Evolutionary conservation across 2,329 filamentous ascomycete species (phyloP).

Genomic region (Nakataea oryzae): DNA sequence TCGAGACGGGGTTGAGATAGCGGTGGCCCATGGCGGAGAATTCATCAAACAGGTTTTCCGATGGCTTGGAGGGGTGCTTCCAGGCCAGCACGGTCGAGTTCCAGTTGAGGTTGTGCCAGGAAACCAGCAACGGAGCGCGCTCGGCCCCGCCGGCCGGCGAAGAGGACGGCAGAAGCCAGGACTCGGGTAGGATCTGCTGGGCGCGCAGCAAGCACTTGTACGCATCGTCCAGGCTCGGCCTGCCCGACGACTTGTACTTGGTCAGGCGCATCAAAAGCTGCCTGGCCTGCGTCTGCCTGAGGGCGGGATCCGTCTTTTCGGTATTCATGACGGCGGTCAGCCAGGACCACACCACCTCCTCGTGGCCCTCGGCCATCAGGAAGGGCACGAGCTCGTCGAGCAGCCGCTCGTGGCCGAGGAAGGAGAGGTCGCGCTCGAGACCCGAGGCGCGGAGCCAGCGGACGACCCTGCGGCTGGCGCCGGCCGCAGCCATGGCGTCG

Average conservation of each 20-base stretch:
- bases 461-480: conserved; percentile 36
- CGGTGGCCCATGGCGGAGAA: conserved; percentile 35
- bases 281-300: conserved; percentile 12
- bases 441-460: conserved; percentile 44
- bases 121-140: conserved; percentile 25
- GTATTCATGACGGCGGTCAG: conserved; percentile 13
- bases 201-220: conserved; percentile 37
- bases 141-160: conserved; percentile 3
- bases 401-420: conserved; percentile 29
- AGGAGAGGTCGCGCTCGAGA: conserved; percentile 31
- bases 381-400: conserved; percentile 33
- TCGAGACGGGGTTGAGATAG: conserved; percentile 12
- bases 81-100: conserved; percentile 39
- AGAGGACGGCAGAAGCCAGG: background rate
- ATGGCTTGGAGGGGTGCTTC: conserved; percentile 28
- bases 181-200: conserved; percentile 16
- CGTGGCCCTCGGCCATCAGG: conserved; percentile 39
- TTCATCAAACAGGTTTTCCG: conserved; percentile 37
- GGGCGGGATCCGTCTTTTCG: background rate
- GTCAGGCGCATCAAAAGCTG: conserved; percentile 28
- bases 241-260: conserved; percentile 20
- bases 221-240: conserved; percentile 35
- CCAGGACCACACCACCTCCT: conserved; percentile 43
- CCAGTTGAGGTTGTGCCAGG: conserved; percentile 41
- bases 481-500: conserved; percentile 26